Conservation (phyloP, 2,329 filamentous ascomycete genomes). For the Claviceps capensis region DNA sequence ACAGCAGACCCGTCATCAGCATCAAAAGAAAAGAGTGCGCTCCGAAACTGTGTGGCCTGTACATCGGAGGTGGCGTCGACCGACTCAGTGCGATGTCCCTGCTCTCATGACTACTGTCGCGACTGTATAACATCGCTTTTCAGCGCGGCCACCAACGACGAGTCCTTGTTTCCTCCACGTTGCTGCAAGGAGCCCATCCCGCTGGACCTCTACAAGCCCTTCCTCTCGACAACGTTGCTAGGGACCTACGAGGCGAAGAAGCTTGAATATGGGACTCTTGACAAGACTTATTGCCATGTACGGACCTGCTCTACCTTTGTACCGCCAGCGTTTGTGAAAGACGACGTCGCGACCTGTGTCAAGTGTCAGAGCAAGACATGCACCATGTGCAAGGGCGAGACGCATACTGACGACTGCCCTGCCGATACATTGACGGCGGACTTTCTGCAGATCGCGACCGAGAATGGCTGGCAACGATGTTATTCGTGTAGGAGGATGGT, state of each 20-base stretch:
- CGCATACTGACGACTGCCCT: conserved; percentile 34
- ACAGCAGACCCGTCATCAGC: too few species aligned
- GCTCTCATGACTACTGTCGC: conserved; percentile 35
- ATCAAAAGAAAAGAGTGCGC: too few species aligned
- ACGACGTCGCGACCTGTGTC: conserved; percentile 25
- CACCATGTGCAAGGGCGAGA: conserved; percentile 30
- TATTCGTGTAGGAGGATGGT: conserved; percentile 30
- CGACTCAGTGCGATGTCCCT: conserved; percentile 1
- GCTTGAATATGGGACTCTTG: conserved; percentile 31
- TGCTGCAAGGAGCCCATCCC: conserved; percentile 35
- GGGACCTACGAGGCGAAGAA: conserved; percentile 28
- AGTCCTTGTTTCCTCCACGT: conserved; percentile 39
- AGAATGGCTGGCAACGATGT: conserved; percentile 39
- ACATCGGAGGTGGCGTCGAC: not conserved
- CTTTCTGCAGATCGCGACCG: conserved; percentile 25
- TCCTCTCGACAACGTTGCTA: conserved; percentile 23
- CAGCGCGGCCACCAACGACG: conserved; percentile 27
- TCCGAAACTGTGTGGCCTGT: conserved; percentile 1
- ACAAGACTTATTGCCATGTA: conserved; percentile 37
- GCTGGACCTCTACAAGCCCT: conserved; percentile 16
- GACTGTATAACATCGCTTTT: conserved; percentile 34
- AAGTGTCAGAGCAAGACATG: conserved; percentile 33
- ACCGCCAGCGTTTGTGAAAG: conserved; percentile 14
- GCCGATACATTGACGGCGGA: conserved; percentile 25
- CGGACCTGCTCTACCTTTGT: conserved; percentile 34